Evolutionary conservation across 2,329 filamentous ascomycete genomes (phyloP).

Genomic region (Geosmithia morbida): DNA sequence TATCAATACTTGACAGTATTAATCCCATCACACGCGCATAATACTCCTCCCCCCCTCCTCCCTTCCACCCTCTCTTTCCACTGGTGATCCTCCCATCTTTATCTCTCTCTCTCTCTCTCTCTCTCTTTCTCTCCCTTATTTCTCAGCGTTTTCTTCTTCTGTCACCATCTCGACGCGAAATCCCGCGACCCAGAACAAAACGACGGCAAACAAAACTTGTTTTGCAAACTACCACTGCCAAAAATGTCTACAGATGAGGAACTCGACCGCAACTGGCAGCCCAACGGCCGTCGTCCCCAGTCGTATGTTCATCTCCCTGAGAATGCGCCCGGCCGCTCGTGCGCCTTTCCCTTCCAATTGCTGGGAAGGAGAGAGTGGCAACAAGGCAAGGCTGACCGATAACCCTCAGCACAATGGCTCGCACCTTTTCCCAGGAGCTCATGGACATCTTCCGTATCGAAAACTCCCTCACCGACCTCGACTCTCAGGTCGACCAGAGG

Average conservation of each 20-base stretch:
- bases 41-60: neutral
- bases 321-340: neutral
- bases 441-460: slow-evolving; percentile 85
- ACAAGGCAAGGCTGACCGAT: slow-evolving; percentile 2
- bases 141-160: neutral
- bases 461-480: slow-evolving; percentile 58
- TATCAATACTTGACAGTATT: neutral
- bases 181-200: slow-evolving; percentile 19
- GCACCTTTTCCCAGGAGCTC: slow-evolving; percentile 72
- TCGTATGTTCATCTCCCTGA: slow-evolving; percentile 45
- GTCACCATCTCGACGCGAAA: neutral
- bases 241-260: slow-evolving; percentile 43
- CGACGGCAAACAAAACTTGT: slow-evolving; percentile 12
- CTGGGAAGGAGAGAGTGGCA: too few species aligned
- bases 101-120: neutral
- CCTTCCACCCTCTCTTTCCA: slow-evolving; percentile 24
- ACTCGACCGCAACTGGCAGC: slow-evolving; percentile 67
- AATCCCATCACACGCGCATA: slow-evolving; percentile 20
- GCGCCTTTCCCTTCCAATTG: too few species aligned
- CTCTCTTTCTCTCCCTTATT: neutral
- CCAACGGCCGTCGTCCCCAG: slow-evolving; percentile 62
- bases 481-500: slow-evolving; percentile 69
- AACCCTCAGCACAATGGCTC: slow-evolving; percentile 54
- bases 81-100: neutral
- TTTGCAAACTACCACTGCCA: slow-evolving; percentile 4